Base-by-base conservation (phyloP, 148 eudicot species). In the Chenopodium quinoa region DNA sequence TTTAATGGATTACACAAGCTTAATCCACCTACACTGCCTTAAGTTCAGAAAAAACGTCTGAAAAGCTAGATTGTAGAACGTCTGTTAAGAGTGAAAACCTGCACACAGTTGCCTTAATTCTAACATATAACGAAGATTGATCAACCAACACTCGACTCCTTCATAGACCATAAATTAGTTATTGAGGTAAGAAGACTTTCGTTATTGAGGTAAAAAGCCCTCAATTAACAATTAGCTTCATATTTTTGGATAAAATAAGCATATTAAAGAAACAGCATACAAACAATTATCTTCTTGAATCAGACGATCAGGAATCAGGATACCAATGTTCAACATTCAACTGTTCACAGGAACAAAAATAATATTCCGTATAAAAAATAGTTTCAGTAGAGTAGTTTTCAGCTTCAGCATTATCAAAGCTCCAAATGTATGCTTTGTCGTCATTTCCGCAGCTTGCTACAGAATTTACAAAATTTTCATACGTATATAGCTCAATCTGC, bases 401-500 rank as follows among this genome's bases (percentile, higher is more conserved):
- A 54, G 67, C 73, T 79, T 54, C 34, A 73, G 63, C 63, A 25
- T n/a, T 13, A 27, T 29, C 77, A 74, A 74, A 48, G 63, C 63
- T 74, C 76, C 74, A 37, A 40, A 73, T 73, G 48, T 29, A 50
- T 74, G 60, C 77, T 72, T 72, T 72, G 75, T 22, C 75, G 47
- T n/a, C 75, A 62, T 48, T 47, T 47, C 77, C 12, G 71, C 23
- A 70, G 70, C 63, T 77, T 73, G 67, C 73, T 64, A 81, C 75
- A 77, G 65, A 78, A 78, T 77, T 75, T 78, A 85, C 82, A 79
- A 46, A 84, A 63, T 66, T 25, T 19, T 29, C 29, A 29, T 81
- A 67, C 19, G 65, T 78, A 75, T 80, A 76, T 66, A 71, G 80
- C 84, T 81, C 79, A 75, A 85, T 63, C 73, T 73, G 79, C 78